Percentiles rank a stretch among this genome's conserved stretches.
These are phyloP conservation scores for Emiliania huxleyi DNA, from an alignment of 78 protist species.

Conservation along the genomic window DNA sequence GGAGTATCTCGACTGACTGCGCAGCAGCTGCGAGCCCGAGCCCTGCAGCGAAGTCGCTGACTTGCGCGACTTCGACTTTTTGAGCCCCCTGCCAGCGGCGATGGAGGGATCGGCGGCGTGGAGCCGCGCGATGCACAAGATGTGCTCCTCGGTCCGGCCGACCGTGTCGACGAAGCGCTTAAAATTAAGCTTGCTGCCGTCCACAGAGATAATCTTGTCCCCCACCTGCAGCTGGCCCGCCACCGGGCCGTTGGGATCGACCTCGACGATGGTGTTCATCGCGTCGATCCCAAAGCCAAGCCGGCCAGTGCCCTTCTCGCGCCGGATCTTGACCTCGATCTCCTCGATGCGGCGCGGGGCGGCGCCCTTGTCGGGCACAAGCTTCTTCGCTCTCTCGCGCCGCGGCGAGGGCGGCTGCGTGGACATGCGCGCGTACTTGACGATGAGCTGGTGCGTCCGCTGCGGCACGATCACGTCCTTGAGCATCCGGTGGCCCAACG, in stretches of 20 bases:
- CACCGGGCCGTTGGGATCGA: neutral
- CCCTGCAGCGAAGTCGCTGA: neutral
- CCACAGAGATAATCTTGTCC: neutral
- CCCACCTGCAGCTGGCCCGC: neutral
- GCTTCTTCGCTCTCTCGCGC: neutral
- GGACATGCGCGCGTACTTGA: neutral
- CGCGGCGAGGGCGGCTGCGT: neutral
- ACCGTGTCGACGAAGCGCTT: neutral
- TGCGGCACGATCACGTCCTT: neutral
- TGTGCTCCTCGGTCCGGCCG: neutral
- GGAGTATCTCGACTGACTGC: neutral
- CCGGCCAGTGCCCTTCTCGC: neutral
- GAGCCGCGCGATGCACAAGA: neutral
- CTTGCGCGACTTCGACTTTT: neutral
- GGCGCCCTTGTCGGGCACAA: neutral
- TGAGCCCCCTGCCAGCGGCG: neutral
- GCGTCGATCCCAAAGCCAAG: neutral
- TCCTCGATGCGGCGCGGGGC: constrained; percentile 29
- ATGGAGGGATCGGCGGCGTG: neutral
- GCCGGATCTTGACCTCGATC: neutral
- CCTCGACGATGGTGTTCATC: neutral
- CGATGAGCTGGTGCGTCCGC: neutral
- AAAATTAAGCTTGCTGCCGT: neutral
- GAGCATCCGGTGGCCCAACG: neutral
- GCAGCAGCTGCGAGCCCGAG: neutral